Evolutionary conservation across 345 rosid species (phyloP).

Genomic region (Theobroma cacao): DNA sequence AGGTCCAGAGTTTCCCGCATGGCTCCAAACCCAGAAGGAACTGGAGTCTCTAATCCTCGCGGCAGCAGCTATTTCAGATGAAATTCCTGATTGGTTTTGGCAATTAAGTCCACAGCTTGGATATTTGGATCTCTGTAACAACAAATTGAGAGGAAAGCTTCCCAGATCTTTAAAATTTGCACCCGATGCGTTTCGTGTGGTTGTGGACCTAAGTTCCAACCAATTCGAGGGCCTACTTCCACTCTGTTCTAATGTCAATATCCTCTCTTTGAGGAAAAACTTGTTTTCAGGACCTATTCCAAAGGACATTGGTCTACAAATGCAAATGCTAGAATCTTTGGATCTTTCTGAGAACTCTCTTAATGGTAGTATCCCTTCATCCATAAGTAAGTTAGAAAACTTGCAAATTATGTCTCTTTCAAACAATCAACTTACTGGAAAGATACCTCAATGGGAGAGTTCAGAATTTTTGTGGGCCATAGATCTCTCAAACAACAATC

Average conservation of each 20-base stretch:
- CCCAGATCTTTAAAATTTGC: not conserved
- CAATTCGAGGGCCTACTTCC: conserved; percentile 5
- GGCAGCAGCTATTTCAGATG: conserved; percentile 19
- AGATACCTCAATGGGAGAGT: conserved; percentile 2
- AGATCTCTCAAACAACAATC: conserved; percentile 20
- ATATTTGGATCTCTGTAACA: not conserved
- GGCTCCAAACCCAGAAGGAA: conserved; percentile 28
- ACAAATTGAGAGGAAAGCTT: conserved; percentile 1
- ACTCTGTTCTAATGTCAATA: not conserved
- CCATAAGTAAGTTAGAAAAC: not conserved
- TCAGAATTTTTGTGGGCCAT: not conserved
- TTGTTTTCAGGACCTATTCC: conserved; percentile 19
- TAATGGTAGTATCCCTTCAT: conserved; percentile 23
- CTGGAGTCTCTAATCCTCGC: not conserved
- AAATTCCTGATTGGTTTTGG: conserved; percentile 30
- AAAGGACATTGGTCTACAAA: not conserved
- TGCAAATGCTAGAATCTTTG: too few relatives aligned
- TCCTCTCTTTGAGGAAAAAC: not conserved
- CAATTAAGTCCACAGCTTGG: not conserved
- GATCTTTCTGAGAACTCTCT: conserved; percentile 21
- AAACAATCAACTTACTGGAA: conserved; percentile 15
- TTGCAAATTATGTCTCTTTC: not conserved
- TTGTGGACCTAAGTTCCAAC: conserved; percentile 7
- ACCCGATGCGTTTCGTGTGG: too few relatives aligned
- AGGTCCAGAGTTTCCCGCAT: conserved; percentile 25